Base-by-base conservation (phyloP, 2,329 filamentous ascomycete genomes). In the Penicillium crustosum region DNA sequence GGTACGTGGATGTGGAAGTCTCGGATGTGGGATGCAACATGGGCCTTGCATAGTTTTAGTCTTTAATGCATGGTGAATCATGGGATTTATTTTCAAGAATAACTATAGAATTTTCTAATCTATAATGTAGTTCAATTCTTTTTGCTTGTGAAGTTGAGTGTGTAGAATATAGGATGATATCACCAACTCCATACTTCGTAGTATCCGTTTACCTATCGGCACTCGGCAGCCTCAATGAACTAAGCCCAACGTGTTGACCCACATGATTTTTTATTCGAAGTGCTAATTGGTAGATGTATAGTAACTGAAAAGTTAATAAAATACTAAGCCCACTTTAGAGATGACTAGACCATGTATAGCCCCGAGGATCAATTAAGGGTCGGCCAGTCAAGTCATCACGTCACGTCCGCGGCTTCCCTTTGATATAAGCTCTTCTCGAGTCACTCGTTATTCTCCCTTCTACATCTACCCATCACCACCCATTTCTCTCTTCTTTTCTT, bases 301-400 rank as follows among this genome's bases (percentile, higher is more conserved):
- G 19, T 7, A 2, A 10, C 5, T 19, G 29, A 36, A 35, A 25
- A 23, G 12, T n/a, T 13, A 48, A 35, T 23, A 10, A 25, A 19
- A 10, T 21, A 31, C 42, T 48, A 48, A 48, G 15, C 41, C 41
- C 33, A 53, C 41, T 23, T 47, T 38, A 19, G 51, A 53, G n/a
- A 12, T 13, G 21, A 19, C 19, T 29, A 25, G 29, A 10, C 25
- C 29, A n/a, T 17, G 10, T 31, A 12, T 23, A 44, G n/a, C n/a
- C 31, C 27, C 35, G 45, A 13, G 21, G 48, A 25, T 35, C 51
- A 23, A 35, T 29, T 35, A 39, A 52, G 29, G 36, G 27, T 44
- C 38, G 49, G 38, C 43, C 15, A 57, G 57, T 60, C 60, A 64
- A 64, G 63, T 63, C 60, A 48, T 65, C 61, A 66, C 62, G 64